These are phyloP conservation scores for Botrytis tulipae DNA, from an alignment of 2,329 filamentous ascomycete genomes.

Conservation along the genomic window DNA sequence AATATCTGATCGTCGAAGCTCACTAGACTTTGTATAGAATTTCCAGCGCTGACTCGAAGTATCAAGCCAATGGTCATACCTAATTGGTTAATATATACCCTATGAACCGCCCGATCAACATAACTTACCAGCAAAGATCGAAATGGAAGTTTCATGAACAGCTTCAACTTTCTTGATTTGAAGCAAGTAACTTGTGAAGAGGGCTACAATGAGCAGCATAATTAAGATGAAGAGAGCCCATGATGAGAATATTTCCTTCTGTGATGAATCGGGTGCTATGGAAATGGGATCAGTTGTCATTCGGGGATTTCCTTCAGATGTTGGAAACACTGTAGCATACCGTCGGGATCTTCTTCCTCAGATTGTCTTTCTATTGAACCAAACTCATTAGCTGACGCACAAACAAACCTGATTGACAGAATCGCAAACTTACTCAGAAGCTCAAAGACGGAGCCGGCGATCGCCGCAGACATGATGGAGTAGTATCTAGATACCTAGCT, in stretches of 20 bases:
- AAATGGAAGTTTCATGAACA: slow-evolving; percentile 96
- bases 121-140: slow-evolving; percentile 81
- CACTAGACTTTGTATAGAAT: slow-evolving; percentile 84
- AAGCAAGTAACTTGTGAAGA: slow-evolving; percentile 95
- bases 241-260: slow-evolving; percentile 93
- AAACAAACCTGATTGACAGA: not conserved
- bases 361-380: slow-evolving; percentile 32
- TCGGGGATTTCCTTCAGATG: slow-evolving; percentile 6
- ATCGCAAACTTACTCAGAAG: slow-evolving; percentile 38
- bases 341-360: slow-evolving; percentile 36
- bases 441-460: slow-evolving; percentile 36
- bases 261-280: slow-evolving; percentile 70
- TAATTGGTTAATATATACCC: slow-evolving; percentile 39
- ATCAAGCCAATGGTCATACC: slow-evolving; percentile 94
- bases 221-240: slow-evolving; percentile 98
- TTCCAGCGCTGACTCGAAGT: slow-evolving; percentile 75
- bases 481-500: not conserved
- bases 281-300: slow-evolving; percentile 30
- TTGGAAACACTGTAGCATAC: slow-evolving; percentile 24
- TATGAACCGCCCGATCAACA: not conserved
- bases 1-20: slow-evolving; percentile 99
- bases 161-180: slow-evolving; percentile 97
- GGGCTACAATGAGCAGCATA: slow-evolving; percentile 85
- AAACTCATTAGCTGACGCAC: slow-evolving; percentile 28
- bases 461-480: slow-evolving; percentile 33